Evolutionary conservation across 2,329 filamentous ascomycete genomes (phyloP).

Genomic region (Aspergillus felis): DNA sequence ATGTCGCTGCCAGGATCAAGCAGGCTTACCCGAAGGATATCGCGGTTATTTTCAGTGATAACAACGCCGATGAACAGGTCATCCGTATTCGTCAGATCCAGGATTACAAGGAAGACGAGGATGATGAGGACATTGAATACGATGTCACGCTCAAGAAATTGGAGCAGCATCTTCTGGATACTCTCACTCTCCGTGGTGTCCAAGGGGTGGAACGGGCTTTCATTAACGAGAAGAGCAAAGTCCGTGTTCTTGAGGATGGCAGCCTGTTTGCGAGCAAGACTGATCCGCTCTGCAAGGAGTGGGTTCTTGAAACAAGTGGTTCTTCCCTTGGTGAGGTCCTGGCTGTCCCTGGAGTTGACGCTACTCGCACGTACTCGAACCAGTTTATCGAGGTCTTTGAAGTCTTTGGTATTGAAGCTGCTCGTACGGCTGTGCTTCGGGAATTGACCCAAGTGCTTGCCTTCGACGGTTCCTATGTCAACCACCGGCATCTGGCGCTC

Average conservation of each 20-base stretch:
- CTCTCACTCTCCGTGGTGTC: constrained; percentile 86
- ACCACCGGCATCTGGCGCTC: constrained; percentile 92
- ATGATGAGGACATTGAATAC: constrained; percentile 72
- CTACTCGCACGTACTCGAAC: constrained; percentile 84
- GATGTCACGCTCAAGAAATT: constrained; percentile 91
- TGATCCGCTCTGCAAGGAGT: constrained; percentile 76
- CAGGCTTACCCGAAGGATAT: constrained; percentile 80
- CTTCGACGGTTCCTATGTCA: constrained; percentile 99
- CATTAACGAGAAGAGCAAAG: constrained; percentile 73
- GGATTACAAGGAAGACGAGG: constrained; percentile 67
- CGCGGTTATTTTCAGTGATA: constrained; percentile 93
- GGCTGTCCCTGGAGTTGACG: constrained; percentile 81
- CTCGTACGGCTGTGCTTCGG: constrained; percentile 76
- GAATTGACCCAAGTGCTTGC: constrained; percentile 91
- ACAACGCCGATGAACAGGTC: constrained; percentile 93
- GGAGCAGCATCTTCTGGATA: constrained; percentile 86
- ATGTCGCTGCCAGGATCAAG: constrained; percentile 87
- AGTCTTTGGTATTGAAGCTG: constrained; percentile 94
- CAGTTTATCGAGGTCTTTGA: constrained; percentile 92
- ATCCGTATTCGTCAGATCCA: constrained; percentile 84
- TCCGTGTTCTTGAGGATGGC: constrained; percentile 66
- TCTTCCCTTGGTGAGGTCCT: constrained; percentile 82
- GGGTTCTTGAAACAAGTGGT: constrained; percentile 93
- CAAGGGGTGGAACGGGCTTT: constrained; percentile 86
- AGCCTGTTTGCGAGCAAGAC: constrained; percentile 70